A percentile compares a stretch with the other conserved stretches of the same genome.
phyloP scores from a whole-genome alignment of 139 green algal species.

The Tetradesmus lagerheimii region DNA sequence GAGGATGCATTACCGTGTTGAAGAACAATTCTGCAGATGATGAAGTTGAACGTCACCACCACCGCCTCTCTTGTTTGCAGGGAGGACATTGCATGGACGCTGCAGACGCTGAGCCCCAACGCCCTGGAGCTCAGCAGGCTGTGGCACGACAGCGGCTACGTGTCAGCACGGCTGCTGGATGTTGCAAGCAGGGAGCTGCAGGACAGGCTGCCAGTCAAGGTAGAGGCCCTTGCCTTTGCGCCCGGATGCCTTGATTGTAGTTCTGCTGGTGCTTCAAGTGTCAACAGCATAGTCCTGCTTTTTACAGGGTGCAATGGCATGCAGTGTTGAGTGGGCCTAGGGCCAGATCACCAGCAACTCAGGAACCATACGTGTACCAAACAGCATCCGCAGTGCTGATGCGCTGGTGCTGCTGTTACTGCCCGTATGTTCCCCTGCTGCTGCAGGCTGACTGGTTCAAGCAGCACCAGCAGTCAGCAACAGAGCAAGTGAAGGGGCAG shows the following conservation, averaged over 20 bases:
- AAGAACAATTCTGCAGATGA: too few relatives aligned
- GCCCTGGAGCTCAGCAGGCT: slow-evolving; percentile 74
- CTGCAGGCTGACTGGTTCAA: slow-evolving; percentile 68
- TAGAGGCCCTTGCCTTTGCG: background rate
- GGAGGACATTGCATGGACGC: slow-evolving; percentile 79
- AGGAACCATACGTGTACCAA: background rate
- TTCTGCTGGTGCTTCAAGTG: background rate
- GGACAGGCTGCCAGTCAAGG: slow-evolving; percentile 65
- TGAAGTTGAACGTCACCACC: too few relatives aligned
- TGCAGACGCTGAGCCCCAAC: slow-evolving; percentile 82
- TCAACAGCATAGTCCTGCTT: too few relatives aligned
- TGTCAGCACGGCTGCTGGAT: slow-evolving; percentile 63
- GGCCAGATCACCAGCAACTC: too few relatives aligned
- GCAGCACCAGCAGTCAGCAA: slow-evolving; percentile 62
- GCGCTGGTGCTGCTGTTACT: background rate
- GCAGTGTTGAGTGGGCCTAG: too few relatives aligned
- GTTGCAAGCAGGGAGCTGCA: slow-evolving; percentile 60
- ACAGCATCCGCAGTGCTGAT: background rate
- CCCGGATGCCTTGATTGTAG: background rate
- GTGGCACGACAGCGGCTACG: slow-evolving; percentile 70
- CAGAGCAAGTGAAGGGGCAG: slow-evolving; percentile 67
- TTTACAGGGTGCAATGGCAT: too few relatives aligned
- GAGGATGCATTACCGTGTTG: too few relatives aligned
- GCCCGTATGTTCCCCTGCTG: background rate
- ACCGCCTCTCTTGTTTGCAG: slow-evolving; percentile 6